Conservation (phyloP, 495 filamentous ascomycete genomes). For the Trichocladium uniseriatum region DNA sequence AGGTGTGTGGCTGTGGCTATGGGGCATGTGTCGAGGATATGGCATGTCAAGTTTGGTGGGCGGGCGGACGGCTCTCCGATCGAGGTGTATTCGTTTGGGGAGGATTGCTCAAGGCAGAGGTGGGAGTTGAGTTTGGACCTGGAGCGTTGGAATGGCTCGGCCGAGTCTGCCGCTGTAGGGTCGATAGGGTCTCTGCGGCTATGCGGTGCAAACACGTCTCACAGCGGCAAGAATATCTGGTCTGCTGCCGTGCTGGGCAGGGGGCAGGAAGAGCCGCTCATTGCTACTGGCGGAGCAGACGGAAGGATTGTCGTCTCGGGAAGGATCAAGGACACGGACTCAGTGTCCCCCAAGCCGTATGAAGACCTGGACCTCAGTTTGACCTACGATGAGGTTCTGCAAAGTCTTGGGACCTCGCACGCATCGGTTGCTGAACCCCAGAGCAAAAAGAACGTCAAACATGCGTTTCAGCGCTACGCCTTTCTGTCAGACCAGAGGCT, state of each 20-base stretch:
- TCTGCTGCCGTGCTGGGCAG: conserved; percentile 44
- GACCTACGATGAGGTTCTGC: conserved; percentile 16
- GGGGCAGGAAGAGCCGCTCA: conserved; percentile 22
- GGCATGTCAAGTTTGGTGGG: conserved; percentile 59
- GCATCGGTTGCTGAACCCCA: neutral
- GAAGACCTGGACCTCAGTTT: conserved; percentile 13
- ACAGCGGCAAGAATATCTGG: conserved; percentile 91
- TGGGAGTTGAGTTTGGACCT: conserved; percentile 50
- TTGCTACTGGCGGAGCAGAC: conserved; percentile 86
- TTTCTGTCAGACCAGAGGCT: conserved; percentile 52
- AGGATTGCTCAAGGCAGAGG: conserved; percentile 62
- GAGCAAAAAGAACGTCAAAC: conserved; percentile 22
- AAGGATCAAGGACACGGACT: neutral
- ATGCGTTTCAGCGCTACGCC: conserved; percentile 52
- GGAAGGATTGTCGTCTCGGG: conserved; percentile 45
- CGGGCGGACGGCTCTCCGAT: conserved; percentile 7
- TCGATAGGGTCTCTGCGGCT: conserved; percentile 38
- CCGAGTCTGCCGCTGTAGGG: conserved; percentile 4
- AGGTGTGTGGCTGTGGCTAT: conserved; percentile 56
- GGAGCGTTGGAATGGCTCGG: conserved; percentile 1
- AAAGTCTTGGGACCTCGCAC: neutral
- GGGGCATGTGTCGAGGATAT: conserved; percentile 85
- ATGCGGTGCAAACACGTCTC: conserved; percentile 46
- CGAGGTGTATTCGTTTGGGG: conserved; percentile 62
- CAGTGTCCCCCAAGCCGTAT: neutral